A percentile compares a stretch with the other conserved stretches of the same genome.
phyloP scores from a whole-genome alignment of 805 yeast species.

The Yarrowia sp. region DNA sequence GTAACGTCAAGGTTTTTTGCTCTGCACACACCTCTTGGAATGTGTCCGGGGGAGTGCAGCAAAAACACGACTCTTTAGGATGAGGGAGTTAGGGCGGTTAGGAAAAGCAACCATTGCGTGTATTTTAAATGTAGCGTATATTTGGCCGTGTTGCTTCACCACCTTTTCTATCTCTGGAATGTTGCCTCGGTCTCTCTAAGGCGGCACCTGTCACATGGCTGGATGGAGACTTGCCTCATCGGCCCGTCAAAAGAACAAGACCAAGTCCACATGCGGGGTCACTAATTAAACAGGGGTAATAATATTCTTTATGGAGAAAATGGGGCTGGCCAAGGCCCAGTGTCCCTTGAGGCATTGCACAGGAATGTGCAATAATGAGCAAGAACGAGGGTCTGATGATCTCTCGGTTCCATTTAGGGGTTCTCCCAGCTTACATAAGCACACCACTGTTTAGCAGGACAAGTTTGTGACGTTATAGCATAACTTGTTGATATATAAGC shows the following conservation, averaged over 20 bases:
- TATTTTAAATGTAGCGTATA: not conserved
- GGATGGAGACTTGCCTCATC: constrained; percentile 1
- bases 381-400: no score
- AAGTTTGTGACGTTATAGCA: not conserved
- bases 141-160: not conserved
- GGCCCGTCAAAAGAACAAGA: not conserved
- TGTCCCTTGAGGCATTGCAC: not conserved
- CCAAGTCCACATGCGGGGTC: not conserved
- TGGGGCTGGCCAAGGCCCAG: not conserved
- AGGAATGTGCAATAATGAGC: no score
- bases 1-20: not conserved
- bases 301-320: not conserved
- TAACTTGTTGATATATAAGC: constrained; percentile 1
- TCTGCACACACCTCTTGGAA: constrained; percentile 16
- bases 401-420: no score
- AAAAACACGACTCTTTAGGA: not conserved
- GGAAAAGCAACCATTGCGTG: not conserved
- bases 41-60: constrained; percentile 19
- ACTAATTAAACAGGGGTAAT: not conserved
- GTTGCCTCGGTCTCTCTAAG: not conserved
- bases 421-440: not conserved
- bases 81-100: not conserved
- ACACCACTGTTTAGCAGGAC: not conserved
- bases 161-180: not conserved
- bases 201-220: not conserved